Evolutionary conservation across 192 early-diverging fungal genomes (phyloP).

Genomic region (Entrophospora sp.): DNA sequence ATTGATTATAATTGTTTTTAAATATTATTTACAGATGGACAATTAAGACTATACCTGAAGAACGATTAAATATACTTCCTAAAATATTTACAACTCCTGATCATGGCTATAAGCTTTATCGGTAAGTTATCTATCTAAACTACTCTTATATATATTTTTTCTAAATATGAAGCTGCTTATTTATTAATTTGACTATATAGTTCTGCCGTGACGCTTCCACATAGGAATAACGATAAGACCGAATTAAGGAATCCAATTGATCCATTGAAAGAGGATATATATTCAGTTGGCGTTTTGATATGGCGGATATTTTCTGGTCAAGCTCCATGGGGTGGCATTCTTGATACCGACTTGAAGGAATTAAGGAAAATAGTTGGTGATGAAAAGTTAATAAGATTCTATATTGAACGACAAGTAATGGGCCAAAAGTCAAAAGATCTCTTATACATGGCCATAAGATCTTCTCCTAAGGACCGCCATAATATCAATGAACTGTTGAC

Average conservation of each 20-base stretch:
- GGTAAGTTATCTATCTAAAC: slow-evolving; percentile 20
- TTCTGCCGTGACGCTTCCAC: slow-evolving; percentile 47
- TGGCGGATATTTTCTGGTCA: slow-evolving; percentile 54
- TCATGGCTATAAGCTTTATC: slow-evolving; percentile 49
- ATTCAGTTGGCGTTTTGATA: slow-evolving; percentile 47
- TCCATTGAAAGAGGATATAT: slow-evolving; percentile 46
- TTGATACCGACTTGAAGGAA: slow-evolving; percentile 48
- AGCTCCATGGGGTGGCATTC: slow-evolving; percentile 50
- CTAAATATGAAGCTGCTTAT: background rate
- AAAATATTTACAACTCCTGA: slow-evolving; percentile 44
- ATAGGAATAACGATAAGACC: slow-evolving; percentile 37
- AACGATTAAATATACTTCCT: slow-evolving; percentile 38
- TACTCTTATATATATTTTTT: background rate
- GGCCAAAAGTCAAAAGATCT: no score
- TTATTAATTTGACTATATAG: slow-evolving; percentile 22
- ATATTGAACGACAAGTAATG: no score
- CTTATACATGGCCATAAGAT: no score
- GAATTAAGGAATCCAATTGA: slow-evolving; percentile 35
- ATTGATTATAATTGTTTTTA: no score
- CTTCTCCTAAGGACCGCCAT: no score
- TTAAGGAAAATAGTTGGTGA: slow-evolving; percentile 41
- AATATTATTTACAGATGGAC: no score
- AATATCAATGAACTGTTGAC: no score
- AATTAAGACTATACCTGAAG: slow-evolving; percentile 25
- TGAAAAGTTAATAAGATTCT: slow-evolving; percentile 38